Base-by-base conservation (phyloP, 2,329 filamentous ascomycete species). In the Calonectria leucothoes region DNA sequence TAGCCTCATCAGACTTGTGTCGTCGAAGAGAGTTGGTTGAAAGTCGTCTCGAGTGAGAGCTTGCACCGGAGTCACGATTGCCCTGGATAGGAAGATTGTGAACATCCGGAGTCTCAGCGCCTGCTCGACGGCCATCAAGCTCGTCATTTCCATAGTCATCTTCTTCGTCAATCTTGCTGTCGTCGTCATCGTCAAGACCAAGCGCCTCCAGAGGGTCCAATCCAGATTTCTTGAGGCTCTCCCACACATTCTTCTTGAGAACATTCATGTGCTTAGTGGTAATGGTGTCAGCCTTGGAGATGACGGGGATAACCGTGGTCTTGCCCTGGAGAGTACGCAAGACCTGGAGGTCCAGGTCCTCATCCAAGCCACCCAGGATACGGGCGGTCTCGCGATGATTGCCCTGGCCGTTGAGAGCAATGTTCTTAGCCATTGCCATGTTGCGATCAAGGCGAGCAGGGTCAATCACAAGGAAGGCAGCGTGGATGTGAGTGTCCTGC, bases 401-500 rank as follows among this genome's bases (percentile, higher is more conserved):
- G 63, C 89, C 88, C 8, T 88, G 85, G 33, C 89, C 89, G 73
- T 89, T 91, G 39, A 87, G 83, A 12, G 88, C 84, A 70, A 83
- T 80, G 11, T 89, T 89, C 79, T 92, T 92, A 25, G 91, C 90
- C 2, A 91, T 89, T 29, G 93, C 90, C 72, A 97, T 92, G 80
- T 96, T 98, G 78, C 92, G 90, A 81, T 98, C 96, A 29, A 99
- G 91, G 57, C 94, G 93, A 66, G 92, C 88, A 1, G 97, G 97
- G 83, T 99, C 97, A 69, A 99, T 91, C 69, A 99, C 88, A 70
- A 98, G 89, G 85, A 99, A 98, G 69, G 95, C 95, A 78, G 95
- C 97, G 83, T 99, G 97, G 77, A 99, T 98, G 84, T 99, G 97
- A 65, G 96, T 98, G 87, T 99, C 97, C 83, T 95, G 94, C 76